phyloP scores from a whole-genome alignment of 129 eudicot species.

The Saussurea involucrata region DNA sequence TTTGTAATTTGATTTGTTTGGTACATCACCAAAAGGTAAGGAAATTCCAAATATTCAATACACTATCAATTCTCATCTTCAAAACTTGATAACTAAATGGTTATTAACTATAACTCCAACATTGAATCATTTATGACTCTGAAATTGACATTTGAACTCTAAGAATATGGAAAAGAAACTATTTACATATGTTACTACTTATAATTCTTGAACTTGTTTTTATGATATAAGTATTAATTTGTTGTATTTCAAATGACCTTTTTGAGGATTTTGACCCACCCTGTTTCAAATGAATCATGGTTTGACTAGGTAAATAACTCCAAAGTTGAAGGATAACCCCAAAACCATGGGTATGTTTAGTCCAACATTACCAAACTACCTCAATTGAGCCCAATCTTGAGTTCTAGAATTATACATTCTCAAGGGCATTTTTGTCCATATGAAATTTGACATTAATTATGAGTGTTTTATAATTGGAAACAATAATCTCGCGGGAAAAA shows the following conservation, averaged over 20 bases:
- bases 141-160: background rate
- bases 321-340: background rate
- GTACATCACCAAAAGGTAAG: background rate
- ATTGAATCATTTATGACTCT: background rate
- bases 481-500: background rate
- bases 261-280: background rate
- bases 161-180: background rate
- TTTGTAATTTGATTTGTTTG: background rate
- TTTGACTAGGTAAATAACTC: background rate
- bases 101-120: background rate
- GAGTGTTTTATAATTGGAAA: background rate
- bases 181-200: background rate
- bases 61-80: background rate
- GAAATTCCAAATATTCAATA: background rate
- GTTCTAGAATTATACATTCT: background rate
- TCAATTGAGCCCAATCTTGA: background rate
- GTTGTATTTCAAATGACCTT: background rate
- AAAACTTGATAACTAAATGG: background rate
- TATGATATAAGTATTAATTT: background rate
- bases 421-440: background rate
- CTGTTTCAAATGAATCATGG: background rate
- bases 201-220: background rate
- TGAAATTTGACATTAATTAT: background rate
- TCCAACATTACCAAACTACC: constrained; percentile 1
- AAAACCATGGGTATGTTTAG: background rate